Evolutionary conservation across 495 filamentous ascomycete species (phyloP).

Genomic region (Sordaria brevicollis): DNA sequence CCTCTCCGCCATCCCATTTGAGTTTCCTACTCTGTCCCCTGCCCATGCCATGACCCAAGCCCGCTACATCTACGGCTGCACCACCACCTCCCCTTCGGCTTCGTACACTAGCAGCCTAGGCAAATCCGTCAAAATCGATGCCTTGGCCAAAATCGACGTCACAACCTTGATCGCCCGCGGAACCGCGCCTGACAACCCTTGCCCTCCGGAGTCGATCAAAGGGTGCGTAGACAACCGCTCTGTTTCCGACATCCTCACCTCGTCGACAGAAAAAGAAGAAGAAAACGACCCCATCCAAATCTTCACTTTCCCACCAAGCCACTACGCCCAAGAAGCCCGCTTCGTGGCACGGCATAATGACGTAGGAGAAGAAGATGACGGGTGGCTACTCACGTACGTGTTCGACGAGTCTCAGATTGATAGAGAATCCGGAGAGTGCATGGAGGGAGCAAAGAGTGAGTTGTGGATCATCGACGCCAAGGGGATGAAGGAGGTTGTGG

Average conservation of each 20-base stretch:
- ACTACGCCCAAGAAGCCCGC: constrained; percentile 53
- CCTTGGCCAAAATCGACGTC: constrained; percentile 47
- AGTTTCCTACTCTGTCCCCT: constrained; percentile 47
- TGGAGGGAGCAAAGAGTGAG: constrained; percentile 37
- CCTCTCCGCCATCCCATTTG: constrained; percentile 49
- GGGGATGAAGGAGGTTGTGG: constrained; percentile 46
- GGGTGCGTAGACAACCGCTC: constrained; percentile 4
- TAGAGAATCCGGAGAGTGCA: constrained; percentile 26
- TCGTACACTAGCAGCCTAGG: constrained; percentile 43
- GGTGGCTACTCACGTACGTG: constrained; percentile 50
- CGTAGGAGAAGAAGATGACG: constrained; percentile 39
- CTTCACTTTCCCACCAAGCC: constrained; percentile 45
- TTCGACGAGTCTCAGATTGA: constrained; percentile 46
- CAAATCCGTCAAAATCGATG: constrained; percentile 50
- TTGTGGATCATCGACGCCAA: constrained; percentile 56
- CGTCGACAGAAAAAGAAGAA: constrained; percentile 19
- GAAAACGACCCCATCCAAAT: constrained; percentile 43
- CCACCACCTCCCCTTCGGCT: constrained; percentile 19
- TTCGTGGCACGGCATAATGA: constrained; percentile 43
- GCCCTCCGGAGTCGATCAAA: constrained; percentile 8
- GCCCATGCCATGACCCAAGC: constrained; percentile 42
- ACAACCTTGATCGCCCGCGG: constrained; percentile 36
- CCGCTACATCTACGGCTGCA: constrained; percentile 47
- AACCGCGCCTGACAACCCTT: neutral
- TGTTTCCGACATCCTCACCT: constrained; percentile 20